phyloP scores from a whole-genome alignment of 495 filamentous ascomycete species.

The Penicillium lividum region DNA sequence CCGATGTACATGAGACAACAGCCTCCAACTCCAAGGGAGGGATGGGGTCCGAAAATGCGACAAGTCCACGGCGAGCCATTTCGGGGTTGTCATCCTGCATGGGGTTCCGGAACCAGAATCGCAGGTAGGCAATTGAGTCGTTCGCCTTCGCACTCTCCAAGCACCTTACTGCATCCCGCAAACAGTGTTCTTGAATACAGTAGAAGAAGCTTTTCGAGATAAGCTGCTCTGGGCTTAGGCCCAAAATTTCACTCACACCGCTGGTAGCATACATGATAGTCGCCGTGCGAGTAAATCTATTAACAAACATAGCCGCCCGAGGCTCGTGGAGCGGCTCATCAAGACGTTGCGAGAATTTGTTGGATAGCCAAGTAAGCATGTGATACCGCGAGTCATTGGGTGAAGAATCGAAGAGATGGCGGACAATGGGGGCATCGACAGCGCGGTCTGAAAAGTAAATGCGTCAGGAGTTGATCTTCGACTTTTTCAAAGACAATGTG shows the following conservation, averaged over 20 bases:
- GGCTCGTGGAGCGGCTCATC: conserved; percentile 68
- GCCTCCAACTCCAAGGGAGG: conserved; percentile 72
- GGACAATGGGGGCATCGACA: conserved; percentile 75
- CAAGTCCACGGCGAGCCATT: conserved; percentile 7
- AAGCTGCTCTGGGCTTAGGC: conserved; percentile 49
- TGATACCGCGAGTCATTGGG: conserved; percentile 85
- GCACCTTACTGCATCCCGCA: conserved; percentile 72
- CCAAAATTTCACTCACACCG: conserved; percentile 70
- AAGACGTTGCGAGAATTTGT: conserved; percentile 71
- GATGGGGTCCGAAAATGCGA: not conserved
- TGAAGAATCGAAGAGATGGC: conserved; percentile 76
- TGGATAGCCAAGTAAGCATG: conserved; percentile 83
- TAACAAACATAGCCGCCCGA: conserved; percentile 81
- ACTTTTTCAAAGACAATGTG: not conserved
- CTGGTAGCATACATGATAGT: conserved; percentile 86
- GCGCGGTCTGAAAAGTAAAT: conserved; percentile 60
- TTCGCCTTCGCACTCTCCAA: conserved; percentile 88
- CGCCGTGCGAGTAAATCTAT: conserved; percentile 80
- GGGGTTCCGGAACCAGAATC: conserved; percentile 87
- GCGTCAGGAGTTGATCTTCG: no score
- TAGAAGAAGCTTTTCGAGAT: conserved; percentile 29
- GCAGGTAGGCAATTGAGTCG: conserved; percentile 88
- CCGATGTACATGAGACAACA: conserved; percentile 87
- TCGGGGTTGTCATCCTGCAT: conserved; percentile 40
- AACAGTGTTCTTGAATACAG: conserved; percentile 46